These are phyloP conservation scores for Pichia kluyveri DNA, from an alignment of 805 yeast genomes.

Conservation along the genomic window DNA sequence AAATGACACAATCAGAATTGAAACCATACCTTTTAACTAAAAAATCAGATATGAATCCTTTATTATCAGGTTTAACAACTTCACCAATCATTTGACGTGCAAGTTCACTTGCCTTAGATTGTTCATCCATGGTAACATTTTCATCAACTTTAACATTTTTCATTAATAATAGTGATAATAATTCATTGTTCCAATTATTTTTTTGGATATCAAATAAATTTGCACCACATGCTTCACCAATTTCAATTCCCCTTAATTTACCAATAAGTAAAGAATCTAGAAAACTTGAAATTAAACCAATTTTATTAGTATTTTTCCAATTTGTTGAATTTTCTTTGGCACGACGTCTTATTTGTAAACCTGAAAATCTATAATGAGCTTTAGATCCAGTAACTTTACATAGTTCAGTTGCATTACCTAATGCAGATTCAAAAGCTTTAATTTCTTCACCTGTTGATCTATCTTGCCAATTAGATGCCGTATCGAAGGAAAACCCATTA, in stretches of 20 bases:
- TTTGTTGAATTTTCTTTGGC: constrained; percentile 40
- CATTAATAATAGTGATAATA: constrained; percentile 48
- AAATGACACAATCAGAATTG: constrained; percentile 43
- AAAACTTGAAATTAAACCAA: constrained; percentile 73
- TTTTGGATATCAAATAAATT: constrained; percentile 68
- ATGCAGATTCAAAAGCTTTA: constrained; percentile 45
- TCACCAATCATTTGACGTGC: constrained; percentile 45
- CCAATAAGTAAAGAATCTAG: constrained; percentile 67
- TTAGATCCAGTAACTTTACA: constrained; percentile 73
- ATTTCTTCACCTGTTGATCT: constrained; percentile 75
- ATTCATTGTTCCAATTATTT: constrained; percentile 44
- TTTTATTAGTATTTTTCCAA: constrained; percentile 49
- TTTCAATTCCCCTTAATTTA: constrained; percentile 54
- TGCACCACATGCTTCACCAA: constrained; percentile 91
- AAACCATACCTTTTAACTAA: constrained; percentile 62
- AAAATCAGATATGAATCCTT: constrained; percentile 50
- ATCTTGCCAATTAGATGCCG: constrained; percentile 93
- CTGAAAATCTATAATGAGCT: constrained; percentile 86
- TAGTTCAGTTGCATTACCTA: constrained; percentile 51
- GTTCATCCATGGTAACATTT: constrained; percentile 16
- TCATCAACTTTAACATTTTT: constrained; percentile 36
- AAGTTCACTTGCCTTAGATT: constrained; percentile 27
- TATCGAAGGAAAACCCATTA: constrained; percentile 48
- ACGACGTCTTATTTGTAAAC: constrained; percentile 79
- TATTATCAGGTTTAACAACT: constrained; percentile 37